Conservation (phyloP, 2,329 filamentous ascomycete genomes). For the Hirsutella minnesotensis region DNA sequence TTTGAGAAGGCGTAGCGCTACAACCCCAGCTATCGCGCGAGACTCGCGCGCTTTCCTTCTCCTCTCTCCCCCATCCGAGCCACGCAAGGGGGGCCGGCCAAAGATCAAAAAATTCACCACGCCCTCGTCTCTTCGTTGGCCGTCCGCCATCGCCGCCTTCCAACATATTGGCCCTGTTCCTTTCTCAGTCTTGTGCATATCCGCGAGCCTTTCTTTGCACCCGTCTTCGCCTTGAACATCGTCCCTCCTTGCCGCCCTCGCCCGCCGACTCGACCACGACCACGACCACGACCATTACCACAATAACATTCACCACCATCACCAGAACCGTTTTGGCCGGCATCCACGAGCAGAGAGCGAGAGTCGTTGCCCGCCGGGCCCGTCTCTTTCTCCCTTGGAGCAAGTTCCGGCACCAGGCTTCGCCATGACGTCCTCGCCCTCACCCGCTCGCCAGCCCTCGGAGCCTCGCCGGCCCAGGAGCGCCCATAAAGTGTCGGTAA, state of each 20-base stretch:
- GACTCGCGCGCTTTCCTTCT: not conserved
- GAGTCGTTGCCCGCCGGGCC: not conserved
- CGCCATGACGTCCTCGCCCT: constrained; percentile 26
- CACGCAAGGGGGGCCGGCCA: not conserved
- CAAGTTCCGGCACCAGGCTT: not conserved
- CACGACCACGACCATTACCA: too few relatives aligned
- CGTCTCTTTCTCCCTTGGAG: not conserved
- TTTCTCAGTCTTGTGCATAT: not conserved
- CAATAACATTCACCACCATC: too few relatives aligned
- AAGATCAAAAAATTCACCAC: not conserved
- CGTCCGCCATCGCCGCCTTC: not conserved
- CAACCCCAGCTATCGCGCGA: constrained; percentile 4
- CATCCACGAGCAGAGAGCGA: too few relatives aligned
- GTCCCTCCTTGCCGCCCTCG: too few relatives aligned
- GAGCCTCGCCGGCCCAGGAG: constrained; percentile 21
- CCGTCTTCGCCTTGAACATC: too few relatives aligned
- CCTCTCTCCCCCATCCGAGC: not conserved
- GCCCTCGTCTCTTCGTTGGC: not conserved
- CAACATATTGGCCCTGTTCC: not conserved
- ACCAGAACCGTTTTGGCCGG: too few relatives aligned
- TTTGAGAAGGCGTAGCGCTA: not conserved
- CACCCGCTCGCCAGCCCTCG: constrained; percentile 21
- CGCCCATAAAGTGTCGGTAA: constrained; percentile 32
- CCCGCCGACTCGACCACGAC: too few relatives aligned
- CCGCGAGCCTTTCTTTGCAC: too few relatives aligned